Evolutionary conservation across 179 eudicot species (phyloP), one percentile per base, ranked within the genome.

Genomic region (Corrigiola litoralis): DNA sequence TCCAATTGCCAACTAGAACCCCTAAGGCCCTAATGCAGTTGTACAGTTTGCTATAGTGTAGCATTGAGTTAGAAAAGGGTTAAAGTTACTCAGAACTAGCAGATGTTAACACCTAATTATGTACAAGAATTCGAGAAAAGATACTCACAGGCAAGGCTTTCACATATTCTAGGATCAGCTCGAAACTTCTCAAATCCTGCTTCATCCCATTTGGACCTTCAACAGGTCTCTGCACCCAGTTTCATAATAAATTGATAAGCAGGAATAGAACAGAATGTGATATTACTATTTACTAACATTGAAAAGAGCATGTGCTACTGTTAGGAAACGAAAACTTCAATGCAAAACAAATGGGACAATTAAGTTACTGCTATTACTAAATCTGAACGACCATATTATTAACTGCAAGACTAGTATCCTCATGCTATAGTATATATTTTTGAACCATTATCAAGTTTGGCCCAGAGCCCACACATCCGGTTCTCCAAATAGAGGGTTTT

Each of bases 111-210:
- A 40, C 37, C 16, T 32, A 17, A 16, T 3, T 50, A 8, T 59
- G 25, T 45, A 46, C 38, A 49, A 27, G 16, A 33, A 29, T 46
- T 47, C 5, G 3, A 32, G 14, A 16, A 29, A 13, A 58, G 9
- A 21, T 41, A 81, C 95, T 82, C 79, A 92, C 98, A 9, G 98
- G 98, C 68, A 90, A 79, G 59, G 97, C 98, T 80, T 92, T 92
- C 33, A 92, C 82, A 67, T 87, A 92, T 68, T 90, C 98, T 71
- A 92, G 47, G 59, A 86, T 87, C 33, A 92, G 75, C 76, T 90
- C 77, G 62, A 92, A 92, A 79, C 84, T 85, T 83, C 98, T 85
- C 61, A 84, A 76, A 63, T 92, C 98, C 57, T 90, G 94, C 51
- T 87, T 83, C 56, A 36, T 52, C 50, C 87, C 87, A 34, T 57